phyloP scores from a whole-genome alignment of 2,329 filamentous ascomycete genomes.

The Metarhizium brunneum region DNA sequence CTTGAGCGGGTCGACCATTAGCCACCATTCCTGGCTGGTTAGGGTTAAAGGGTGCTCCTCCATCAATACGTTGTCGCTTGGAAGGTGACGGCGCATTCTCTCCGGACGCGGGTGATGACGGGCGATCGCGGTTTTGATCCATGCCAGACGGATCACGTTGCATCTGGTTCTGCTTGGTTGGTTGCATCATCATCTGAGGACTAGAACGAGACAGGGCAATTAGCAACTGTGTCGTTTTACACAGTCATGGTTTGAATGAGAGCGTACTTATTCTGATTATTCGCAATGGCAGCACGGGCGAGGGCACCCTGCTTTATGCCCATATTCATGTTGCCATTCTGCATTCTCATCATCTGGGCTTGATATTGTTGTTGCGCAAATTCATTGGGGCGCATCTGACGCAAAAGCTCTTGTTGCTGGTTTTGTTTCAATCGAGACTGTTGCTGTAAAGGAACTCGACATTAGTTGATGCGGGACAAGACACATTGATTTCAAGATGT shows the following conservation, averaged over 20 bases:
- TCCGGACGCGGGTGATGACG: slow-evolving; percentile 70
- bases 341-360: slow-evolving; percentile 60
- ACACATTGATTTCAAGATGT: neutral
- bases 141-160: slow-evolving; percentile 79
- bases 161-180: slow-evolving; percentile 72
- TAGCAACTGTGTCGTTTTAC: neutral
- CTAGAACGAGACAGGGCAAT: slow-evolving; percentile 25
- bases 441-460: slow-evolving; percentile 31
- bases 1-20: slow-evolving; percentile 61
- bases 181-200: slow-evolving; percentile 63
- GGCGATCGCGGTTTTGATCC: slow-evolving; percentile 73
- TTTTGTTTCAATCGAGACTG: slow-evolving; percentile 66
- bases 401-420: slow-evolving; percentile 67
- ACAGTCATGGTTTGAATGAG: neutral
- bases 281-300: slow-evolving; percentile 68
- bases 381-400: slow-evolving; percentile 57
- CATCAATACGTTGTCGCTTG: slow-evolving; percentile 75
- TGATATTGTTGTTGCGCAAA: slow-evolving; percentile 46
- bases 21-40: slow-evolving; percentile 62
- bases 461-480: neutral
- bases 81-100: slow-evolving; percentile 89
- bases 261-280: slow-evolving; percentile 63
- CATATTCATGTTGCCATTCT: slow-evolving; percentile 50
- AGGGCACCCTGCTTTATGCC: slow-evolving; percentile 52
- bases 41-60: slow-evolving; percentile 60